Evolutionary conservation across 2,329 filamentous ascomycete genomes (phyloP).

Genomic region (Epichloe gansuensis): DNA sequence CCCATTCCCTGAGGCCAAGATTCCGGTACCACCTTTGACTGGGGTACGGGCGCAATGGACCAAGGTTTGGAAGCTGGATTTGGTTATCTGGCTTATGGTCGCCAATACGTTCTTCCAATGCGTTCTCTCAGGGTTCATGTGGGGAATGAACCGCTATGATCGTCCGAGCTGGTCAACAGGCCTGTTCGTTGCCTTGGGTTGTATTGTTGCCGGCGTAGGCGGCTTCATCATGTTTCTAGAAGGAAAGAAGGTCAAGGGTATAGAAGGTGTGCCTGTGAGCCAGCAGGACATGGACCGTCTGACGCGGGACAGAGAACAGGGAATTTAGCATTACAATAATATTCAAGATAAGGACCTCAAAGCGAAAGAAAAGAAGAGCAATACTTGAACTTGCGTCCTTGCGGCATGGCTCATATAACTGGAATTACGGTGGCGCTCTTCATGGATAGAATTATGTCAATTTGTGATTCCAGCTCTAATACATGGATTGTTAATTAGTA

Average conservation of each 20-base stretch:
- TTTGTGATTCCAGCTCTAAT: too few species aligned
- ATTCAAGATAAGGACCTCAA: conserved; percentile 23
- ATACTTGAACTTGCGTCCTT: not conserved
- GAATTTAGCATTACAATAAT: conserved; percentile 41
- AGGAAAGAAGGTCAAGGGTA: conserved; percentile 55
- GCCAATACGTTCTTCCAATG: conserved; percentile 69
- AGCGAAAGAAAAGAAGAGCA: conserved; percentile 6
- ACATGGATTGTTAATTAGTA: too few species aligned
- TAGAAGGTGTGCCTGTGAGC: conserved; percentile 57
- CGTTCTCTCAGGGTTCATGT: conserved; percentile 68
- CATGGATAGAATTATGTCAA: too few species aligned
- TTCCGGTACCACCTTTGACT: conserved; percentile 56
- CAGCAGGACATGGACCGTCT: conserved; percentile 40
- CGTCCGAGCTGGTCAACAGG: conserved; percentile 73
- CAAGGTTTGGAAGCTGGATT: conserved; percentile 61
- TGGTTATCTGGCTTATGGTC: conserved; percentile 66
- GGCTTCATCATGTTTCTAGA: conserved; percentile 61
- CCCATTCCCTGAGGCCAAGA: conserved; percentile 50
- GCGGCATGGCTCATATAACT: not conserved
- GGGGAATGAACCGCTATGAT: conserved; percentile 58
- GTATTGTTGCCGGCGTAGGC: conserved; percentile 52
- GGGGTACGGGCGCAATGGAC: conserved; percentile 57
- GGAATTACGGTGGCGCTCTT: too few species aligned
- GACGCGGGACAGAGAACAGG: conserved; percentile 37
- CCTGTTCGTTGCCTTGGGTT: conserved; percentile 63